phyloP scores from a whole-genome alignment of 2,329 filamentous ascomycete genomes.

The Ophiognomonia clavigignenti-juglandacearum region DNA sequence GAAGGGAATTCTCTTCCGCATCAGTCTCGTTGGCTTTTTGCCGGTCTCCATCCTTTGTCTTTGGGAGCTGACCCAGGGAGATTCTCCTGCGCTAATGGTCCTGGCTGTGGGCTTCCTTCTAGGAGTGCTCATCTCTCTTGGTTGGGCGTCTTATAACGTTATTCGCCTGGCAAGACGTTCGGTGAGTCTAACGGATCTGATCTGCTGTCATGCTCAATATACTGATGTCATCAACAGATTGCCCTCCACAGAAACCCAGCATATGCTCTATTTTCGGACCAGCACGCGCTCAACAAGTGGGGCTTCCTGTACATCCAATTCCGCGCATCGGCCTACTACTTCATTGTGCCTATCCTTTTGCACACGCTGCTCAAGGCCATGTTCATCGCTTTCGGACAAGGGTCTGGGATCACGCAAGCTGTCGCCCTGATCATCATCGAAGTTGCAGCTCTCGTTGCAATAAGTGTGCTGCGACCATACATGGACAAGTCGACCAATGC shows the following conservation, averaged over 20 bases:
- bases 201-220: background rate
- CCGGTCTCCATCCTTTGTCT: conserved; percentile 80
- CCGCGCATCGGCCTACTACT: conserved; percentile 84
- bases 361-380: conserved; percentile 76
- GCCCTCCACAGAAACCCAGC: conserved; percentile 86
- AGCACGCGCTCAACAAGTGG: conserved; percentile 83
- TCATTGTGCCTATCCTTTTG: conserved; percentile 67
- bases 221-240: conserved; percentile 27
- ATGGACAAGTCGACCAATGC: conserved; percentile 94
- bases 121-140: conserved; percentile 66
- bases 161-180: conserved; percentile 76
- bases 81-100: conserved; percentile 75
- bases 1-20: conserved; percentile 80
- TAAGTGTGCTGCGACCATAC: conserved; percentile 76
- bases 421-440: conserved; percentile 75
- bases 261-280: conserved; percentile 86
- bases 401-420: conserved; percentile 62
- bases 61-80: conserved; percentile 76
- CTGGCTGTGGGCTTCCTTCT: conserved; percentile 77
- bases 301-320: conserved; percentile 89
- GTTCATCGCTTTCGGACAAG: conserved; percentile 74
- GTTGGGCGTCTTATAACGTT: conserved; percentile 78
- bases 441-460: conserved; percentile 63
- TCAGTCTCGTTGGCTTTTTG: conserved; percentile 78
- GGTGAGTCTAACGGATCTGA: conserved; percentile 22